Conservation (phyloP, 495 filamentous ascomycete genomes). For the Hypoxylon rickii region DNA sequence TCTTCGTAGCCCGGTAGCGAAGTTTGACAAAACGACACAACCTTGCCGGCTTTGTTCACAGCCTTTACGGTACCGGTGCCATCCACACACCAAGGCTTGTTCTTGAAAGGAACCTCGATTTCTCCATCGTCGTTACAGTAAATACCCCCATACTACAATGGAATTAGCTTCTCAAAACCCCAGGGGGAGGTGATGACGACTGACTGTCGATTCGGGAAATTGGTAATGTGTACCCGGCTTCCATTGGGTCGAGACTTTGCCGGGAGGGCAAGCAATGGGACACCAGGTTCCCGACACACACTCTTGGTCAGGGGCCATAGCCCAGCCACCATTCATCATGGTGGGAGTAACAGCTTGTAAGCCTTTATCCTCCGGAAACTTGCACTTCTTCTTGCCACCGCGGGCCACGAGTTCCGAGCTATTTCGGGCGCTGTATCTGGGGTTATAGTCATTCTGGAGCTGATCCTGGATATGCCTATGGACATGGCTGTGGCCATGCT, state of each 20-base stretch:
- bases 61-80: conserved; percentile 67
- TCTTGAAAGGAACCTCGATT: conserved; percentile 72
- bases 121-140: conserved; percentile 71
- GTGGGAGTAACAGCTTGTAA: conserved; percentile 70
- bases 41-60: conserved; percentile 64
- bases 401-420: conserved; percentile 31
- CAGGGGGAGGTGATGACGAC: conserved; percentile 30
- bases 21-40: conserved; percentile 80
- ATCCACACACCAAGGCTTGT: conserved; percentile 71
- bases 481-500: conserved; percentile 24
- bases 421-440: conserved; percentile 27
- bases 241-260: conserved; percentile 82
- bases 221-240: conserved; percentile 68
- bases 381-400: conserved; percentile 57
- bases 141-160: conserved; percentile 70
- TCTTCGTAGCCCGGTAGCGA: conserved; percentile 85
- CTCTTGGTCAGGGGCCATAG: conserved; percentile 76
- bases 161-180: conserved; percentile 33
- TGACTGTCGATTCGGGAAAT: conserved; percentile 76
- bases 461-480: conserved; percentile 18
- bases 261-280: conserved; percentile 77
- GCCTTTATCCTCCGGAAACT: conserved; percentile 70
- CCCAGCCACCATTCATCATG: conserved; percentile 74
- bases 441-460: conserved; percentile 18
- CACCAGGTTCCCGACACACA: conserved; percentile 74